Conservation (phyloP, 2,329 filamentous ascomycete species). For the Nectriaceae sp. region DNA sequence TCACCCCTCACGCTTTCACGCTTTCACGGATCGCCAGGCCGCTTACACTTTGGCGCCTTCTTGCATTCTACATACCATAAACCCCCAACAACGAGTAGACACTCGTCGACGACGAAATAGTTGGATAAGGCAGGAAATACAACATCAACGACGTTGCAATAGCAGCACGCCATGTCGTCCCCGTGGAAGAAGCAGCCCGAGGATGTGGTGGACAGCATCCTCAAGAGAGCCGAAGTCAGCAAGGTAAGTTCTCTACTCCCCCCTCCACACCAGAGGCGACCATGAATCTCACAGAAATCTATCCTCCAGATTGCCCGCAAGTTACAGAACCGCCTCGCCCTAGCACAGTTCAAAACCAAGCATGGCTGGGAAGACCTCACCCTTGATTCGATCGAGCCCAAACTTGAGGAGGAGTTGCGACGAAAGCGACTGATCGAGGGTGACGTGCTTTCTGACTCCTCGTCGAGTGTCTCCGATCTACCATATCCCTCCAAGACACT, state of each 20-base stretch:
- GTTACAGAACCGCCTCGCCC: slow-evolving; percentile 88
- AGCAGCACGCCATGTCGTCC: slow-evolving; percentile 53
- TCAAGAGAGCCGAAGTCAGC: slow-evolving; percentile 73
- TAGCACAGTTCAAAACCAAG: slow-evolving; percentile 96
- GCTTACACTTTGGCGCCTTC: slow-evolving; percentile 8
- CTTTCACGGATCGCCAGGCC: slow-evolving; percentile 12
- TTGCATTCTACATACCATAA: no score
- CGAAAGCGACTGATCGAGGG: slow-evolving; percentile 69
- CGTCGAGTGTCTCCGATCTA: slow-evolving; percentile 78
- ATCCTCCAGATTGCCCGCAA: slow-evolving; percentile 86
- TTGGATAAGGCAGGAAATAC: no score
- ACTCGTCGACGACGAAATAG: no score
- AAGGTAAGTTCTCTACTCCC: slow-evolving; percentile 58
- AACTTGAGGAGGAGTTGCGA: slow-evolving; percentile 76
- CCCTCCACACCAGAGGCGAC: background rate
- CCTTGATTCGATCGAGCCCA: slow-evolving; percentile 82
- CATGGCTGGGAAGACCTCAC: slow-evolving; percentile 92
- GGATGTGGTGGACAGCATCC: slow-evolving; percentile 66
- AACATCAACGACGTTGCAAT: no score
- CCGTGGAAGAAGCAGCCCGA: slow-evolving; percentile 65
- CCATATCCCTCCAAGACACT: slow-evolving; percentile 68
- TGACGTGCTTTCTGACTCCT: slow-evolving; percentile 83
- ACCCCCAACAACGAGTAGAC: no score
- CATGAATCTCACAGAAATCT: no score
- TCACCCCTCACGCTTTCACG: slow-evolving; percentile 13